A percentile compares a stretch with the other conserved stretches of the same genome.
These are phyloP conservation scores for Populus tremula DNA, from an alignment of 345 rosid genomes.

Conservation along the genomic window DNA sequence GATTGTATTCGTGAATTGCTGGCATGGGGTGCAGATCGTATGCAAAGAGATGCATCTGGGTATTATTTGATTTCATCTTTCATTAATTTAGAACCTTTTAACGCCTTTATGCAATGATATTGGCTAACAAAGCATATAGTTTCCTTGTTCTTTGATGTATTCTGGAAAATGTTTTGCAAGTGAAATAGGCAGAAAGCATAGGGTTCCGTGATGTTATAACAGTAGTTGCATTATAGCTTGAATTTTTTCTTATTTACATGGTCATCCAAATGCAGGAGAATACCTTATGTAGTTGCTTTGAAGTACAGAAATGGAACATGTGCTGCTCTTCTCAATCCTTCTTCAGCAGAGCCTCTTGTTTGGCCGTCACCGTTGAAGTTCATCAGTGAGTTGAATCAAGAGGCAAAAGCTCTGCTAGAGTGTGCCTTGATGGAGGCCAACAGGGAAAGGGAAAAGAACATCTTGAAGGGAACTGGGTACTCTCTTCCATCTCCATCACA, in stretches of 20 bases:
- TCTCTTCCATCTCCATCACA: slow-evolving; percentile 62
- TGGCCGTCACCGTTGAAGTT: slow-evolving; percentile 98
- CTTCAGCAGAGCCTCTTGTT: slow-evolving; percentile 92
- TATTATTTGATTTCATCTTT: slow-evolving; percentile 18
- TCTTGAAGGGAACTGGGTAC: slow-evolving; percentile 62
- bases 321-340: slow-evolving; percentile 83
- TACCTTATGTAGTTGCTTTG: slow-evolving; percentile 75
- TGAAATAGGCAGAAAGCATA: not conserved
- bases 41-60: slow-evolving; percentile 94
- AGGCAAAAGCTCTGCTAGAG: slow-evolving; percentile 76
- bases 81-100: not conserved
- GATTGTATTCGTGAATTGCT: slow-evolving; percentile 85
- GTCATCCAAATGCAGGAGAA: slow-evolving; percentile 56
- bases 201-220: not conserved
- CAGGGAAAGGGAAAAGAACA: slow-evolving; percentile 77
- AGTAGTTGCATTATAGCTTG: not conserved
- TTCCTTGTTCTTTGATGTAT: not conserved
- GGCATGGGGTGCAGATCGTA: slow-evolving; percentile 99
- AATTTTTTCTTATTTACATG: not conserved
- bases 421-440: slow-evolving; percentile 85
- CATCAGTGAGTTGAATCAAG: slow-evolving; percentile 85
- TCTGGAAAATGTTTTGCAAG: not conserved
- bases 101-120: not conserved
- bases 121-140: not conserved
- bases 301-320: slow-evolving; percentile 80